A percentile compares a stretch with the other conserved stretches of the same genome.
Evolutionary conservation across 345 rosid species (phyloP).

Genomic region (Cochlearia excelsa): DNA sequence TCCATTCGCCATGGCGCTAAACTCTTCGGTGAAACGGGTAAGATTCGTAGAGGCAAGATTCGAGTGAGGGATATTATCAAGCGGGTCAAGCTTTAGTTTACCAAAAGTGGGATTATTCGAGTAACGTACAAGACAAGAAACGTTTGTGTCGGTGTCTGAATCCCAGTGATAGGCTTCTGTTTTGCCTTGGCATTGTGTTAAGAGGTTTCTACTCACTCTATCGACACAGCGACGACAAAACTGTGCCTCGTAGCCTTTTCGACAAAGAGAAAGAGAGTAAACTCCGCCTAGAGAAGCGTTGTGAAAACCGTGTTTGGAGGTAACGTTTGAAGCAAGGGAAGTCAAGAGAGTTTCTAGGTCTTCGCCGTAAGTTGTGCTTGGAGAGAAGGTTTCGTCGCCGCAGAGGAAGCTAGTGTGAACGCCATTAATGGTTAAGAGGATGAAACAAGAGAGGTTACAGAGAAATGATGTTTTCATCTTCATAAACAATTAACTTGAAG

Average conservation of each 20-base stretch:
- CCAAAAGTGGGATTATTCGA: conserved; percentile 35
- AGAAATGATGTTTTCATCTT: conserved; percentile 13
- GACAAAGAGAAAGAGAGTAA: conserved; percentile 42
- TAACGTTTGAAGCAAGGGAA: conserved; percentile 37
- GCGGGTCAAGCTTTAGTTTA: conserved; percentile 25
- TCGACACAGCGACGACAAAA: conserved; percentile 37
- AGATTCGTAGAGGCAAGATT: conserved; percentile 12
- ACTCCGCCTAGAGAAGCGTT: conserved; percentile 38
- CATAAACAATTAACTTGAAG: conserved; percentile 35
- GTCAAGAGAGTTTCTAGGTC: conserved; percentile 31
- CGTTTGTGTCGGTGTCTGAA: conserved; percentile 7
- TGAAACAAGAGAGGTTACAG: conserved; percentile 16
- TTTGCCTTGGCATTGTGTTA: conserved; percentile 36
- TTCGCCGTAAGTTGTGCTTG: conserved; percentile 20
- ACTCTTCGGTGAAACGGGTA: conserved; percentile 33
- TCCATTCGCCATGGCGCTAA: conserved; percentile 28
- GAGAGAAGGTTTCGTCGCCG: conserved; percentile 37
- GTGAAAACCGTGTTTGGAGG: conserved; percentile 32
- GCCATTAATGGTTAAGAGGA: conserved; percentile 25
- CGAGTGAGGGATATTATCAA: background rate
- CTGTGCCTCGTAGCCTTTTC: conserved; percentile 31
- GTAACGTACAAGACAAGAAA: conserved; percentile 44
- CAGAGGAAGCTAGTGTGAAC: conserved; percentile 26
- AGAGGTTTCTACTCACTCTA: conserved; percentile 12
- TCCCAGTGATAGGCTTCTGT: conserved; percentile 41